Conservation (phyloP, 2,329 filamentous ascomycete species). For the Ophiosphaerella narmari region DNA sequence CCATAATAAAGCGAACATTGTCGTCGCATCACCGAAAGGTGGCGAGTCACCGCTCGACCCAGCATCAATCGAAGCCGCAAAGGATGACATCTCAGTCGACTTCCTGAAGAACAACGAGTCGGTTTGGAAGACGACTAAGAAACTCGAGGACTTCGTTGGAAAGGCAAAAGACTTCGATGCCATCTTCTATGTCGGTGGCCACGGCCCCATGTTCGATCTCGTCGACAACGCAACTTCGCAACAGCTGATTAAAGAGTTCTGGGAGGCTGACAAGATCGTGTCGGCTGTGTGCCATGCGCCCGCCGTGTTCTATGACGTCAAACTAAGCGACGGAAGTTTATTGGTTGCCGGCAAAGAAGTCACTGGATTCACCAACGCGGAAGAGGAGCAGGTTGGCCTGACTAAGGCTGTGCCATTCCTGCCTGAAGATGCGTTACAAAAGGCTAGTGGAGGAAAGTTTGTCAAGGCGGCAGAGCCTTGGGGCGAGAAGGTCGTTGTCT, state of each 20-base stretch:
- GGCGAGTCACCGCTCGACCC: conserved; percentile 47
- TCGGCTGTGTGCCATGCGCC: conserved; percentile 73
- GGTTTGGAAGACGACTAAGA: conserved; percentile 67
- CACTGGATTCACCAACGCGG: conserved; percentile 64
- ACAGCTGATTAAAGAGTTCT: conserved; percentile 66
- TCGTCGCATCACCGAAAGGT: conserved; percentile 47
- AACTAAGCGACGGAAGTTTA: conserved; percentile 54
- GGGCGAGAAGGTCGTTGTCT: conserved; percentile 50
- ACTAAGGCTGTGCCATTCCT: conserved; percentile 61
- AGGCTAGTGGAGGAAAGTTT: conserved; percentile 58
- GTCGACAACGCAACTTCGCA: conserved; percentile 61
- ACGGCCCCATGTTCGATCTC: conserved; percentile 71
- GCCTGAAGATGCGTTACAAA: conserved; percentile 61
- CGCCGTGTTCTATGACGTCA: conserved; percentile 64
- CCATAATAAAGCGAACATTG: conserved; percentile 43
- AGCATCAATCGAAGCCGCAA: conserved; percentile 45
- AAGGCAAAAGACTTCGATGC: conserved; percentile 65
- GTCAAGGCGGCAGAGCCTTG: conserved; percentile 60
- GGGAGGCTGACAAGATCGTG: conserved; percentile 64
- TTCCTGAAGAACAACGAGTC: conserved; percentile 58
- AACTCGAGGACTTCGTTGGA: conserved; percentile 61
- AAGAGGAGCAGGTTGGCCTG: conserved; percentile 56
- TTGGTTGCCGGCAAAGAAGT: conserved; percentile 62
- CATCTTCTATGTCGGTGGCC: conserved; percentile 64
- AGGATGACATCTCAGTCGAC: conserved; percentile 52